Percentiles rank a stretch among this genome's conserved stretches.
Conservation (phyloP, 495 filamentous ascomycete species). For the Cetradonia linearis region DNA sequence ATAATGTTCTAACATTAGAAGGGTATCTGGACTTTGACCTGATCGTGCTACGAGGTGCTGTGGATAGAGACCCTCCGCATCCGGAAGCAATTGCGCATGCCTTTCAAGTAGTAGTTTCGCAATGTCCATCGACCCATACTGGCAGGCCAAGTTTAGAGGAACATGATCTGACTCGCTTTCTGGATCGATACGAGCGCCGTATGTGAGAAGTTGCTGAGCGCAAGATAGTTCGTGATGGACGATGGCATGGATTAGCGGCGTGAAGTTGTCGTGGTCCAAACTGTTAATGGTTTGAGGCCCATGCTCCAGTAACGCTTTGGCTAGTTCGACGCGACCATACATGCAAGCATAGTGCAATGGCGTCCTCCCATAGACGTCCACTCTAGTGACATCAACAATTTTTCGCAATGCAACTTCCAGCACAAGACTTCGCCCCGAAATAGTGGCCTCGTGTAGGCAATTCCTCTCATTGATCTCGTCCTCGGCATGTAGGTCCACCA, state of each 20-base stretch:
- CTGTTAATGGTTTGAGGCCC: constrained; percentile 61
- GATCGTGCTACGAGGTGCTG: constrained; percentile 94
- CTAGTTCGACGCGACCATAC: constrained; percentile 80
- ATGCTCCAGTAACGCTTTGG: constrained; percentile 54
- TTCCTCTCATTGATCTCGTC: constrained; percentile 98
- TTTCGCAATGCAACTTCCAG: constrained; percentile 59
- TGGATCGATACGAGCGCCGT: constrained; percentile 70
- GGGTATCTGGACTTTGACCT: constrained; percentile 64
- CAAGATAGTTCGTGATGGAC: constrained; percentile 71
- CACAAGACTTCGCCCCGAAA: constrained; percentile 71
- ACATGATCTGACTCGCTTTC: constrained; percentile 80
- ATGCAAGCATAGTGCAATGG: constrained; percentile 95
- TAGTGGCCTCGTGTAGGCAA: constrained; percentile 87
- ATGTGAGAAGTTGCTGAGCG: constrained; percentile 61
- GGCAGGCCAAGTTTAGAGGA: constrained; percentile 86
- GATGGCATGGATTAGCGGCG: constrained; percentile 87
- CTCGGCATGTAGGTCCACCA: constrained; percentile 78
- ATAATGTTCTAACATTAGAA: constrained; percentile 70
- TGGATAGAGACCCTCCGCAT: constrained; percentile 94
- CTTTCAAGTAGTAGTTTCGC: constrained; percentile 74
- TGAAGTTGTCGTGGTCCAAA: constrained; percentile 95
- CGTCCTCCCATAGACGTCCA: constrained; percentile 87
- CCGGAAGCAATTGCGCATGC: constrained; percentile 66
- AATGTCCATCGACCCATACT: constrained; percentile 74
- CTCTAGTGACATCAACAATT: constrained; percentile 62